Evolutionary conservation across 108 stramenopile species (phyloP).

Genomic region (Aurantiochytrium sp.): DNA sequence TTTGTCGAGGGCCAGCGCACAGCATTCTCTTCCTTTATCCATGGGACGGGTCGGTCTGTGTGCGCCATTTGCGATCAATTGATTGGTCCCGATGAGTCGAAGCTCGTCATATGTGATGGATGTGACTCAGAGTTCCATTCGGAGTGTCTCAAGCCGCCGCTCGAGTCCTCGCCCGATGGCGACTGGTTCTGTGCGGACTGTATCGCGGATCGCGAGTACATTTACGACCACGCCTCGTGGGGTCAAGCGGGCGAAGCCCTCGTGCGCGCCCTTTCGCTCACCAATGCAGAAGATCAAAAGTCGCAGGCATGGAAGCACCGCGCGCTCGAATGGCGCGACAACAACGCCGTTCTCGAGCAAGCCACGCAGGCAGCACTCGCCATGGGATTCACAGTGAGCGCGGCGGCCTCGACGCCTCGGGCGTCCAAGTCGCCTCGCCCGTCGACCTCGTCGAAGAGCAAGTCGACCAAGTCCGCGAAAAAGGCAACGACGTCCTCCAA

Average conservation of each 20-base stretch:
- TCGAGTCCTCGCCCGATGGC: background rate
- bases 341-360: background rate
- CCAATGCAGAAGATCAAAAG: too few species aligned
- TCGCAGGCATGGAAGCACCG: background rate
- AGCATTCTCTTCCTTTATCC: background rate
- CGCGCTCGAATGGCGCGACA: background rate
- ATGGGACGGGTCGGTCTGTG: background rate
- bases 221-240: slow-evolving; percentile 9
- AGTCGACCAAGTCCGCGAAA: background rate
- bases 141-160: background rate
- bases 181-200: slow-evolving; percentile 4
- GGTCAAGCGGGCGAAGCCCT: background rate
- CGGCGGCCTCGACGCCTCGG: background rate
- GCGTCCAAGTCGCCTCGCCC: background rate
- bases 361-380: background rate
- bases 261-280: background rate
- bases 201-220: background rate
- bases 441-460: background rate
- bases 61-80: background rate
- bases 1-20: background rate
- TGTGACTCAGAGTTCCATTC: background rate
- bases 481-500: background rate
- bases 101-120: background rate
- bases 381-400: background rate
- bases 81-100: too few species aligned